phyloP scores from a whole-genome alignment of 352 stramenopile species.

The Pythium phragmiticola region DNA sequence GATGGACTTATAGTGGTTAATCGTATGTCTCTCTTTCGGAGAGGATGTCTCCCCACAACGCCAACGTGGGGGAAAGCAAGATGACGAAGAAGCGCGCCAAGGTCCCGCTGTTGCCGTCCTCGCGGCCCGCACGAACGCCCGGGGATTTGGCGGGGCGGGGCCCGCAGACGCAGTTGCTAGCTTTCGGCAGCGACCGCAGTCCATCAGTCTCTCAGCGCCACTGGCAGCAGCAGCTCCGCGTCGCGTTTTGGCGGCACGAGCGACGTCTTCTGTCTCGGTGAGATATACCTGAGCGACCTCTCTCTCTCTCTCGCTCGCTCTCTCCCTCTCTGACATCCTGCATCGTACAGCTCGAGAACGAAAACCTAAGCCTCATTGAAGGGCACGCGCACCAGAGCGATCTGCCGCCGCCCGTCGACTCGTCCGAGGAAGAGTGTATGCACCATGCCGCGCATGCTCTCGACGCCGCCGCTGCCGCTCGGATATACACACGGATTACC shows the following conservation, averaged over 20 bases:
- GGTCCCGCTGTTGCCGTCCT: conserved; percentile 12
- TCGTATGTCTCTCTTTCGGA: too few relatives aligned
- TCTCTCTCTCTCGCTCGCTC: too few relatives aligned
- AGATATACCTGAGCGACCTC: conserved; percentile 87
- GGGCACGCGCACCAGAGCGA: conserved; percentile 12
- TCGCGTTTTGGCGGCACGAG: conserved; percentile 53
- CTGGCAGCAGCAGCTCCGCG: conserved; percentile 37
- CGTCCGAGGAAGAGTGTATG: too few relatives aligned
- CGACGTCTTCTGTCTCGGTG: conserved; percentile 64
- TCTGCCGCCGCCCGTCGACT: background rate
- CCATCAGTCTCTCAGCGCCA: conserved; percentile 30
- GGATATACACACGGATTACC: too few relatives aligned
- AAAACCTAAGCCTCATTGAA: conserved; percentile 73
- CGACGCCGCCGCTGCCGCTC: too few relatives aligned
- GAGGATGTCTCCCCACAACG: too few relatives aligned
- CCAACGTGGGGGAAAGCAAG: background rate
- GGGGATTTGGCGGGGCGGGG: background rate
- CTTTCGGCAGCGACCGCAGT: conserved; percentile 15
- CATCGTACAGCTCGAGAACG: conserved; percentile 87
- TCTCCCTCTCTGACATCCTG: conserved; percentile 85
- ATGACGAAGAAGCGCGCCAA: conserved; percentile 50
- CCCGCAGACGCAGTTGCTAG: background rate
- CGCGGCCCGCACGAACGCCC: background rate
- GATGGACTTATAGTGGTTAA: too few relatives aligned
- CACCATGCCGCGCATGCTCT: too few relatives aligned